Base-by-base conservation (phyloP, 78 protist species). In the Monosiga brevicollis region DNA sequence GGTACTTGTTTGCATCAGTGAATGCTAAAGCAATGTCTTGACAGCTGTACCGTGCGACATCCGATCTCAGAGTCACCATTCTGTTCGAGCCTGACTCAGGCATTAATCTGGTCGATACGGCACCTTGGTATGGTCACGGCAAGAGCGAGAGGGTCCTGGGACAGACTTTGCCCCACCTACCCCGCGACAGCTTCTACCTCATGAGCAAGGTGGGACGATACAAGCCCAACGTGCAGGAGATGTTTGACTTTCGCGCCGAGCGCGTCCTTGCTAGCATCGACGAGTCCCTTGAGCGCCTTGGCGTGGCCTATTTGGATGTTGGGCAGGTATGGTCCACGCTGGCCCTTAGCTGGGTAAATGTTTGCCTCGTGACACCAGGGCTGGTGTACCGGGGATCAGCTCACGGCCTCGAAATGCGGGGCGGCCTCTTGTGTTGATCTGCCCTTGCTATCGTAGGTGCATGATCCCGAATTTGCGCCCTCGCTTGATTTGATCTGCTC, bases 391-490 rank as follows among this genome's bases (percentile, higher is more conserved):
- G n/a, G n/a, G n/a, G n/a, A n/a, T n/a, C n/a, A n/a, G n/a, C n/a
- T n/a, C n/a, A n/a, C n/a, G n/a, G n/a, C n/a, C n/a, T n/a, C n/a
- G n/a, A n/a, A n/a, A n/a, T n/a, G n/a, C n/a, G n/a, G n/a, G n/a
- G n/a, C n/a, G n/a, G n/a, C n/a, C n/a, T n/a, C n/a, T n/a, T n/a
- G n/a, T n/a, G n/a, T n/a, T n/a, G n/a, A n/a, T n/a, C n/a, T n/a
- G n/a, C n/a, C n/a, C n/a, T n/a, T n/a, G n/a, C n/a, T n/a, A n/a
- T n/a, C n/a, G n/a, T n/a, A n/a, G n/a, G 84, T 80, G 72, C 89
- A 86, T 81, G 89, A 80, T 70, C 43, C 76, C 26, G 89, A 86
- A 71, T 80, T 86, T 35, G 82, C 80, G 22, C 80, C 74, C 42
- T 20, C 24, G 1, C 25, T 76, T 26, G 83, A 81, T 34, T 36